Percentiles rank a stretch among this genome's conserved stretches.
Conservation (phyloP, 345 rosid genomes). For the Lepidium sativum region DNA sequence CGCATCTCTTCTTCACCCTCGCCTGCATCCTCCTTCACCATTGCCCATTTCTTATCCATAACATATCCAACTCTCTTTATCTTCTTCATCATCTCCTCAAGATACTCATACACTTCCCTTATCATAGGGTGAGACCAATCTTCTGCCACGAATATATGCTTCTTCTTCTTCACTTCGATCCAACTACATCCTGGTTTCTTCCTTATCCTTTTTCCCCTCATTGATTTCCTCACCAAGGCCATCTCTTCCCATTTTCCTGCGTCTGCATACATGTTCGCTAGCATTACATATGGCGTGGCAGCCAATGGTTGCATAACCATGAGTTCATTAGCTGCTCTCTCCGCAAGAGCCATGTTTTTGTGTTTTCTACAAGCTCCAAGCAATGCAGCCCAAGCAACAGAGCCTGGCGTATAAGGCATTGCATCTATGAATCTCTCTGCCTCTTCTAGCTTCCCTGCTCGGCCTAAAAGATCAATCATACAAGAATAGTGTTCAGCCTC, state of each 20-base stretch:
- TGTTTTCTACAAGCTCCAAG: conserved; percentile 79
- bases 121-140: conserved; percentile 81
- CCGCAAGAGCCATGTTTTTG: conserved; percentile 54
- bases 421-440: conserved; percentile 66
- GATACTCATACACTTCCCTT: conserved; percentile 39
- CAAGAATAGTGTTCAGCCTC: conserved; percentile 85
- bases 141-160: conserved; percentile 75
- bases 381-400: conserved; percentile 69
- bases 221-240: conserved; percentile 53
- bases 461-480: conserved; percentile 78
- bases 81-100: conserved; percentile 57
- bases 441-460: conserved; percentile 72
- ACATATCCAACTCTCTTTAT: conserved; percentile 69
- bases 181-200: conserved; percentile 92
- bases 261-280: conserved; percentile 65
- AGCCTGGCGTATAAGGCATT: conserved; percentile 63
- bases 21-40: conserved; percentile 47
- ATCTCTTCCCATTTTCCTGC: conserved; percentile 70
- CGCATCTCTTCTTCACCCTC: conserved; percentile 53
- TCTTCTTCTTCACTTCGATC: conserved; percentile 60
- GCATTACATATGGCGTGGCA: conserved; percentile 75
- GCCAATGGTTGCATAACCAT: conserved; percentile 59
- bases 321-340: conserved; percentile 58
- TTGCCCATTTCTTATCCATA: conserved; percentile 62
- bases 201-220: conserved; percentile 68